Base-by-base conservation (phyloP, 257 asterid genomes). In the Lantana camara region DNA sequence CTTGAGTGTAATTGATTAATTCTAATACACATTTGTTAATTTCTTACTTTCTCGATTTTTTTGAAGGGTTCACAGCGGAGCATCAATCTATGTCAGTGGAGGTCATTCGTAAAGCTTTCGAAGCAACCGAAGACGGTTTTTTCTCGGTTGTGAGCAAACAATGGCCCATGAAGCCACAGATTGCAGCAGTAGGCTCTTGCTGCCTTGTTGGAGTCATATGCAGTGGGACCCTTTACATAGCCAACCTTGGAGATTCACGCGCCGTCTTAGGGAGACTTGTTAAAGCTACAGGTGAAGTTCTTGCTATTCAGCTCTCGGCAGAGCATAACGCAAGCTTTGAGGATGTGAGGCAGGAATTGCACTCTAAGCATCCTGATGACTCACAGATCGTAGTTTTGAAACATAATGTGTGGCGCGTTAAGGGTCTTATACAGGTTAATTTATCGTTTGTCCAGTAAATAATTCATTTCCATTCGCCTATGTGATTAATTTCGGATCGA, bases 351-450 rank as follows among this genome's bases (percentile, higher is more conserved):
- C 87, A 73, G 63, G 94, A 85, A 71, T 47, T 83, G 79, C 80
- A 80, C 9, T 72, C 88, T 54, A 45, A 57, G 71, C 90, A 85
- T 65, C 94, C 94, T 8, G 83, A 83, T 41, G 94, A 85, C 66
- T 63, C 88, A 11, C 84, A 77, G n/a, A 80, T 85, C 47, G 94
- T 85, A n/a, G 90, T 85, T 72, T 55, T 85, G 60, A 85, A 81
- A 84, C 94, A 81, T 73, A 83, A 85, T 15, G 94, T 85, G 12
- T 85, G 94, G 94, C 84, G 94, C 21, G 94, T 85, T 63, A 85
- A 85, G 81, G 94, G 94, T 40, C 75, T 85, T 37, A 85, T 85
- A 66, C 94, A 85, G 84, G 94, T 85, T 6, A 37, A 52, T 67
- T 49, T 32, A 19, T 48, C 20, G 16, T 20, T 68, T 16, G 21